These are phyloP conservation scores for Trichosanthes truncata DNA, from an alignment of 306 rosid genomes.

Conservation along the genomic window DNA sequence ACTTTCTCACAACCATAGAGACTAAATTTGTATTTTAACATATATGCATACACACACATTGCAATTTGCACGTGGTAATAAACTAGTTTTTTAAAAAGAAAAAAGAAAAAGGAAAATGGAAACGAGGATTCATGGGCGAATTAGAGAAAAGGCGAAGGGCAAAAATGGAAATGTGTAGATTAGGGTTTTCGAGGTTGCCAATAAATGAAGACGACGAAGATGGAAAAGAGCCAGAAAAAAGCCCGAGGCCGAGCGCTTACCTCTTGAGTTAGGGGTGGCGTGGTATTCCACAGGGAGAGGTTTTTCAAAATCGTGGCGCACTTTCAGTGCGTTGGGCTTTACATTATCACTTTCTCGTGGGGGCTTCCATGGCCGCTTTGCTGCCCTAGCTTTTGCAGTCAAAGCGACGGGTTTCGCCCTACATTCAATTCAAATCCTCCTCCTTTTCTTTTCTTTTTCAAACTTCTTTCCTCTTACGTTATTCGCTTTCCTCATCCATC, in stretches of 20 bases:
- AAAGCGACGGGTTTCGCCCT: constrained; percentile 25
- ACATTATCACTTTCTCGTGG: constrained; percentile 16
- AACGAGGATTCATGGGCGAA: neutral
- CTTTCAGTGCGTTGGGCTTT: constrained; percentile 27
- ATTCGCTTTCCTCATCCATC: neutral
- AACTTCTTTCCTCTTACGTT: neutral
- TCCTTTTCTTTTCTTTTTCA: neutral
- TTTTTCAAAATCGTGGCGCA: constrained; percentile 28
- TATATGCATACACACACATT: too few relatives aligned
- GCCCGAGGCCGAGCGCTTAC: constrained; percentile 47
- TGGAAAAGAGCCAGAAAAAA: too few relatives aligned
- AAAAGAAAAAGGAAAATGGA: neutral
- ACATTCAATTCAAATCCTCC: constrained; percentile 9
- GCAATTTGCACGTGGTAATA: too few relatives aligned
- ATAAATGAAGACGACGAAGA: neutral
- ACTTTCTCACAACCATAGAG: too few relatives aligned
- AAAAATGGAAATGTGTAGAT: neutral
- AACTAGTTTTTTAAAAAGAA: too few relatives aligned
- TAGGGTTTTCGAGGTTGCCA: neutral
- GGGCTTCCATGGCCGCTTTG: constrained; percentile 27
- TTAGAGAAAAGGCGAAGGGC: neutral
- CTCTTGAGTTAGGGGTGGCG: constrained; percentile 38
- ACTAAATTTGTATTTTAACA: too few relatives aligned
- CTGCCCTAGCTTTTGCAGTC: constrained; percentile 20
- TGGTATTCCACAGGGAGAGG: constrained; percentile 50